A percentile compares a stretch with the other conserved stretches of the same genome.
These are phyloP conservation scores for Cyclotella kingstonii DNA, from an alignment of 108 stramenopile genomes.

Conservation along the genomic window DNA sequence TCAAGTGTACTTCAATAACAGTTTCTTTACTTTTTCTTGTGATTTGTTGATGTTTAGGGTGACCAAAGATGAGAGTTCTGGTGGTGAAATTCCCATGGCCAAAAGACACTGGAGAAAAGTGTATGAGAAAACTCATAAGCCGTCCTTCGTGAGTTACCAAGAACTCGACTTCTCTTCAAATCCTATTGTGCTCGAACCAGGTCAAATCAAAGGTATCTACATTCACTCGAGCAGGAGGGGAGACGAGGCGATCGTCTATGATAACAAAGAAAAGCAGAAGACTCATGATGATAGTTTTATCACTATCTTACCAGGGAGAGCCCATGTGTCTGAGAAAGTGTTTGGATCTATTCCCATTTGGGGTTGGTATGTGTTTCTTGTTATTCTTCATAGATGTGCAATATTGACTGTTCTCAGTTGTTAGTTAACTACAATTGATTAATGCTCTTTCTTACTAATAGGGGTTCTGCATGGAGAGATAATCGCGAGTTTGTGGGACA, in stretches of 20 bases:
- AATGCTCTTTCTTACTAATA: constrained; percentile 7
- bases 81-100: constrained; percentile 36
- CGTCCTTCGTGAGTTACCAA: constrained; percentile 52
- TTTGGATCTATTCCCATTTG: constrained; percentile 76
- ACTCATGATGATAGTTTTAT: constrained; percentile 74
- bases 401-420: not conserved
- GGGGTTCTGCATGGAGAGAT: constrained; percentile 87
- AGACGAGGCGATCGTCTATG: constrained; percentile 85
- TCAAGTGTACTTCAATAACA: no score
- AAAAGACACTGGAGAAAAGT: constrained; percentile 70
- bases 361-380: constrained; percentile 34
- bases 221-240: constrained; percentile 74
- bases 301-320: constrained; percentile 68
- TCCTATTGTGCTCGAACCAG: constrained; percentile 71
- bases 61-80: constrained; percentile 53
- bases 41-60: constrained; percentile 30
- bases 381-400: not conserved
- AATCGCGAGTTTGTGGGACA: constrained; percentile 52
- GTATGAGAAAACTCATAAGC: constrained; percentile 65
- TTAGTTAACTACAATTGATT: not conserved
- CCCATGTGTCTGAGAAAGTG: constrained; percentile 65
- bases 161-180: constrained; percentile 55
- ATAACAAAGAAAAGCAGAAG: constrained; percentile 57
- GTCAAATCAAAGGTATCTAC: constrained; percentile 69
- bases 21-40: not conserved